Evolutionary conservation across 176 grass and related monocot species (phyloP).

Genomic region (Areca catechu): DNA sequence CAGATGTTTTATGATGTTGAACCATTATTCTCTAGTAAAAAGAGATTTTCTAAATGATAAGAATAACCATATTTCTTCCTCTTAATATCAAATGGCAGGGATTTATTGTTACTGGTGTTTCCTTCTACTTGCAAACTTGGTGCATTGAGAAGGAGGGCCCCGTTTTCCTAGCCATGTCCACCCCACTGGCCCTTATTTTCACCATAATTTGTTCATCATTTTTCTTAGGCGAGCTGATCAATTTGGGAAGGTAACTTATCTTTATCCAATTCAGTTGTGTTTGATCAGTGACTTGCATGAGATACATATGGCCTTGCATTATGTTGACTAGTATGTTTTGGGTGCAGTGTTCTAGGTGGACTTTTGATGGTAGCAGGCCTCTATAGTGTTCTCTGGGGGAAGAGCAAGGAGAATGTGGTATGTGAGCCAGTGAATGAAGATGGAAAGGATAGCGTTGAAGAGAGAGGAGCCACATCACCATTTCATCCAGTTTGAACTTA

Average conservation of each 20-base stretch:
- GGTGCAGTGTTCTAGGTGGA: constrained; percentile 31
- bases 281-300: no score
- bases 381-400: constrained; percentile 37
- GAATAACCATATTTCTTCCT: no score
- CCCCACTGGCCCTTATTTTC: constrained; percentile 42
- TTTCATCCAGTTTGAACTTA: no score
- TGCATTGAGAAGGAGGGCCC: constrained; percentile 54
- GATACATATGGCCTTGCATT: no score
- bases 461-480: no score
- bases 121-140: constrained; percentile 67
- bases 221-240: constrained; percentile 46
- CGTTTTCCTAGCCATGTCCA: constrained; percentile 52
- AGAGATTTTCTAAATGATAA: no score
- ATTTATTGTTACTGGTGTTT: constrained; percentile 32
- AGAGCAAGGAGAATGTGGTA: constrained; percentile 28
- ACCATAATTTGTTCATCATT: constrained; percentile 53
- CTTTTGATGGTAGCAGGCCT: constrained; percentile 35
- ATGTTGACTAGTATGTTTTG: no score
- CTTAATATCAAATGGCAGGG: constrained; percentile 15
- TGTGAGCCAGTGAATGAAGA: no score
- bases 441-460: no score
- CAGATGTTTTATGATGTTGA: no score
- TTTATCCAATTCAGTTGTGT: no score
- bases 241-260: constrained; percentile 35
- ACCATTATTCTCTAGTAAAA: no score